Evolutionary conservation across 352 stramenopile genomes (phyloP).

Genomic region (Paralagenidium karlingii): DNA sequence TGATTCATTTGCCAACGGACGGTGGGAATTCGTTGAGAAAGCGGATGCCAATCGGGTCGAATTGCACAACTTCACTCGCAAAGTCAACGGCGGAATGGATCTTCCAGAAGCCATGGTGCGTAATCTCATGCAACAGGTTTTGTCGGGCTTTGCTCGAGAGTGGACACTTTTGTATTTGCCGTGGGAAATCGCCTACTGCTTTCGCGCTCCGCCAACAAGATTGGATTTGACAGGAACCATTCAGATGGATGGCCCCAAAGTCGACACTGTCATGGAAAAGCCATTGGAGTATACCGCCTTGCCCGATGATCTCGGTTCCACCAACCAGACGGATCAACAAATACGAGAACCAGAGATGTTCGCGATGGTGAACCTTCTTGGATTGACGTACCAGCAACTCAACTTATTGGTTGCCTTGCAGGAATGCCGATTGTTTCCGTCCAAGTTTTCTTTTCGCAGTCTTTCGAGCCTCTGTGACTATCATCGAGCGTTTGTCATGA

Average conservation of each 20-base stretch:
- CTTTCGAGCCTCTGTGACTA: conserved; percentile 47
- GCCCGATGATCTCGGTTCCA: background rate
- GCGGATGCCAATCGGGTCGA: conserved; percentile 47
- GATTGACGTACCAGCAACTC: conserved; percentile 35
- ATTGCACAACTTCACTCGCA: conserved; percentile 47
- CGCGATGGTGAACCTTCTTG: conserved; percentile 27
- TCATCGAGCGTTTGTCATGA: conserved; percentile 33
- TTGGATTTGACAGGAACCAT: conserved; percentile 46
- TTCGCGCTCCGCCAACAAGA: conserved; percentile 35
- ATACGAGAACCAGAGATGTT: conserved; percentile 18
- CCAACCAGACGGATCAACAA: conserved; percentile 6
- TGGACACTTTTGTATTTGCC: conserved; percentile 53
- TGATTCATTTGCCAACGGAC: conserved; percentile 19
- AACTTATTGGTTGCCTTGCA: conserved; percentile 55
- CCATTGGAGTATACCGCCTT: conserved; percentile 16
- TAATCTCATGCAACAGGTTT: conserved; percentile 51
- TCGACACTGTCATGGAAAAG: conserved; percentile 48
- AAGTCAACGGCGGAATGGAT: conserved; percentile 54
- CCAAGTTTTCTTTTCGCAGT: conserved; percentile 26
- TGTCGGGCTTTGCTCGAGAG: conserved; percentile 47
- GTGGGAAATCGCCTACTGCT: conserved; percentile 36
- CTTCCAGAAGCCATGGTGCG: conserved; percentile 53
- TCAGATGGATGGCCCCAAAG: conserved; percentile 27
- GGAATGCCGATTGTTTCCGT: conserved; percentile 23
- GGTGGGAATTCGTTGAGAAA: conserved; percentile 48